These are phyloP conservation scores for Cordyceps tenuipes DNA, from an alignment of 2,329 filamentous ascomycete genomes.

Conservation along the genomic window DNA sequence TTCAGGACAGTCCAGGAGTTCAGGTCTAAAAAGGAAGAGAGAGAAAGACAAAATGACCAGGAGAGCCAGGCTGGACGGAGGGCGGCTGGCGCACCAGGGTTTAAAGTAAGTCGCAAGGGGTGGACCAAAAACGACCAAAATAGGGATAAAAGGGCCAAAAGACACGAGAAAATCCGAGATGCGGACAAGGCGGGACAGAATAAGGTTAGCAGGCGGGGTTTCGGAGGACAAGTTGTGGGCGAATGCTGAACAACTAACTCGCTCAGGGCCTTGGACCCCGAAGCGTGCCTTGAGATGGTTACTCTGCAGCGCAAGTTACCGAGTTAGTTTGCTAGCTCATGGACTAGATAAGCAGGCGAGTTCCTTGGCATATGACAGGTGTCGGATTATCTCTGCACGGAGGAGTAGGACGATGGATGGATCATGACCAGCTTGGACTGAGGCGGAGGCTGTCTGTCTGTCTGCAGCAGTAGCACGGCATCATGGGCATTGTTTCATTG, in stretches of 20 bases:
- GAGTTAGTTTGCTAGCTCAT: neutral
- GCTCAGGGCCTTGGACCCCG: neutral
- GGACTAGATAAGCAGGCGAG: neutral
- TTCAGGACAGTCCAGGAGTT: neutral
- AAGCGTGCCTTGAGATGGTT: neutral
- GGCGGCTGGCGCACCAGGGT: neutral
- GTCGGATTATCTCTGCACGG: no score
- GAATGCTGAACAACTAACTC: neutral
- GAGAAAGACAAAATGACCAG: neutral
- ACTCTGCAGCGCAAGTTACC: neutral
- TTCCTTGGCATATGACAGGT: neutral
- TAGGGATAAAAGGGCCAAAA: slow-evolving; percentile 2
- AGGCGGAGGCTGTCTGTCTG: neutral
- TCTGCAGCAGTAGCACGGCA: no score
- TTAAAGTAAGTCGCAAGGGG: slow-evolving; percentile 5
- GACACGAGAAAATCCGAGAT: neutral
- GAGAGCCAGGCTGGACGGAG: neutral
- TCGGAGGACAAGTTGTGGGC: neutral
- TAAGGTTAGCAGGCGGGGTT: neutral
- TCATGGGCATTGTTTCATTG: no score
- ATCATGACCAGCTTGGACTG: neutral
- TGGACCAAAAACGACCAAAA: slow-evolving; percentile 4
- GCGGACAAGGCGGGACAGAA: neutral
- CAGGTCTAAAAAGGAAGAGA: neutral
- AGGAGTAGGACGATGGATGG: no score